Conservation (phyloP, 768 basidiomycete species). For the Strobilomyces confusus region DNA sequence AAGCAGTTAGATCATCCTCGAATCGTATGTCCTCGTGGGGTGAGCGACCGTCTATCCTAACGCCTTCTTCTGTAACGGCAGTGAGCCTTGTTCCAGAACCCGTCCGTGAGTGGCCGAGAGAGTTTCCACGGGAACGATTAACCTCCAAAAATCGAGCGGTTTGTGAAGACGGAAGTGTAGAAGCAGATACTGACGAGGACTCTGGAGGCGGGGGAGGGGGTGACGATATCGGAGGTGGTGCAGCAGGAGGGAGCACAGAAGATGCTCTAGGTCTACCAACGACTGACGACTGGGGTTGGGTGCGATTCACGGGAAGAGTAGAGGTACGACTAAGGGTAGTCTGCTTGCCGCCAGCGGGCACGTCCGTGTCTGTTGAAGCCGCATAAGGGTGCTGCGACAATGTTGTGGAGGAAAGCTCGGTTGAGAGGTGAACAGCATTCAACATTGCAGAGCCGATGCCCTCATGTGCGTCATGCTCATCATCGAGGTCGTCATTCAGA, state of each 20-base stretch:
- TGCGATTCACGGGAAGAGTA: slow-evolving; percentile 31
- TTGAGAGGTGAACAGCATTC: slow-evolving; percentile 29
- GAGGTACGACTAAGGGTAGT: slow-evolving; percentile 32
- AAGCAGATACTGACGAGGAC: slow-evolving; percentile 21
- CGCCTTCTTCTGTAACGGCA: slow-evolving; percentile 59
- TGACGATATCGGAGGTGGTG: slow-evolving; percentile 59
- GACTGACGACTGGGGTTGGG: slow-evolving; percentile 20
- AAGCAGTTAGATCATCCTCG: slow-evolving; percentile 30
- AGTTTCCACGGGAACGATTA: slow-evolving; percentile 43
- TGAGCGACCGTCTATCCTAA: slow-evolving; percentile 34
- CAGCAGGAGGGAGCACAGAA: slow-evolving; percentile 61
- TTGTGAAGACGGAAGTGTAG: slow-evolving; percentile 31
- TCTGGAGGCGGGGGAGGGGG: slow-evolving; percentile 57
- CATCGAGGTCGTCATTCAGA: slow-evolving; percentile 21
- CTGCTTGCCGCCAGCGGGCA: slow-evolving; percentile 23
- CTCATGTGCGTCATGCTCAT: slow-evolving; percentile 38
- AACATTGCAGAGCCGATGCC: slow-evolving; percentile 46
- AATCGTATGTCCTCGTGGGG: slow-evolving; percentile 25
- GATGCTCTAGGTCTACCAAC: slow-evolving; percentile 47
- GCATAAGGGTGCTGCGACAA: slow-evolving; percentile 51
- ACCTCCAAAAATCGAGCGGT: slow-evolving; percentile 34
- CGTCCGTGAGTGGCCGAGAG: slow-evolving; percentile 50
- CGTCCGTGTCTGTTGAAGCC: slow-evolving; percentile 35
- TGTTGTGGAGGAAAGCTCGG: slow-evolving; percentile 24
- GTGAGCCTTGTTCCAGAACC: slow-evolving; percentile 56